Base-by-base conservation (phyloP, 768 basidiomycete genomes). In the Cyclocybe cylindracea region DNA sequence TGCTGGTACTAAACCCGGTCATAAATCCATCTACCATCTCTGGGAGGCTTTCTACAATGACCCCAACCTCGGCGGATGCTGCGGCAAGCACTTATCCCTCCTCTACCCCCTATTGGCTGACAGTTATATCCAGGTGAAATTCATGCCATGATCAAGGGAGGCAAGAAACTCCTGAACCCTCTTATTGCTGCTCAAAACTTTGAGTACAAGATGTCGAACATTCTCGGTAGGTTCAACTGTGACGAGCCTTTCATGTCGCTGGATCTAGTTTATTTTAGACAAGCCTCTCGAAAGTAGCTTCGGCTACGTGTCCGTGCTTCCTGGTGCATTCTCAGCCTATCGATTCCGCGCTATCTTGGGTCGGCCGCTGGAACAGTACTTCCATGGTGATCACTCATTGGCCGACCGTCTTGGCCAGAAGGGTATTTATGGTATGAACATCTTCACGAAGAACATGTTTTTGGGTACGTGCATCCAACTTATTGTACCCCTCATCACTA, bases 141-240 rank as follows among this genome's bases (percentile, higher is more conserved):
- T 59, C 90, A 95, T 56, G 95, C 95, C 54, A 96, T 96, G 95
- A 90, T 96, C 62, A 84, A 94, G 68, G 91, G 92, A 11, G 94
- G 94, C 39, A 86, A 70, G 70, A 97, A 97, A 68, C 82, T 98
- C 19, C 68, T 98, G 54, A 98, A 98, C 63, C 95, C 93, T 14
- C 74, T 94, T 44, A 82, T 98, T 31, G 95, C 95, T 7, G 94
- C 95, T 11, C 95, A 98, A 68, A 97, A 98, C 71, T 95, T 95
- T 61, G 94, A 95, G 72, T 97, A 97, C 75, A 97, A 94, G 74
- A 96, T 98, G 91, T 94, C 92, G 40, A 97, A 98, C 70, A 97
- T 98, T 64, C 77, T 98, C 29, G 89, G 87, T 85, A 59, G 48
- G 75, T 50, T 32, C 29, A 9, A 10, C 45, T 16, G 42, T 8